Conservation (phyloP, 2,329 filamentous ascomycete species). For the Penicillium sp. region DNA sequence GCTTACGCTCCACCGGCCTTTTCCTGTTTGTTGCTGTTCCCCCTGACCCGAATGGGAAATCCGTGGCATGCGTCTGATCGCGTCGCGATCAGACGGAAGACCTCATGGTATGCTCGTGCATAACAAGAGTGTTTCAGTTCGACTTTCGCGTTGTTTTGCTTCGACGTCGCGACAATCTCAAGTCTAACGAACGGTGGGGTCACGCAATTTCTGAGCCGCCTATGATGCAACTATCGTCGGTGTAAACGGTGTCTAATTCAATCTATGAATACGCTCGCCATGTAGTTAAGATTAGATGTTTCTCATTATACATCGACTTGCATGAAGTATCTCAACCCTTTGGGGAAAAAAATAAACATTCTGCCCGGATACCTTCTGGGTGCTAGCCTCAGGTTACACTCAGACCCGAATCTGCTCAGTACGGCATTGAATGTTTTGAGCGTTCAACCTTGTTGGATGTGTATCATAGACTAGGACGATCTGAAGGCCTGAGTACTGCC, state of each 20-base stretch:
- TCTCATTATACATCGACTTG: neutral
- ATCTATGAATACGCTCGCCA: neutral
- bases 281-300: neutral
- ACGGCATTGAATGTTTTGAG: too few species aligned
- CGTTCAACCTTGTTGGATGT: too few species aligned
- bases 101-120: neutral
- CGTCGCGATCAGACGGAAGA: too few species aligned
- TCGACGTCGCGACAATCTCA: neutral
- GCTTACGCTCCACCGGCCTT: conserved; percentile 10
- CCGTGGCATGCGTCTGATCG: neutral
- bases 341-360: neutral
- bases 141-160: neutral
- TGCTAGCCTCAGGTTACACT: neutral
- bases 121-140: neutral
- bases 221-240: neutral
- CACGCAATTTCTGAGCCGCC: neutral
- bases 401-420: neutral
- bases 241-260: neutral
- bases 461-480: neutral
- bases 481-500: neutral
- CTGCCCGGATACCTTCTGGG: neutral
- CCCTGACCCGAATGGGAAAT: neutral
- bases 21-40: conserved; percentile 14
- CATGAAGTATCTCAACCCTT: neutral
- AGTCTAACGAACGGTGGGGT: neutral